Base-by-base conservation (phyloP, 2,329 filamentous ascomycete genomes). In the Coleophoma eucalyptorum region DNA sequence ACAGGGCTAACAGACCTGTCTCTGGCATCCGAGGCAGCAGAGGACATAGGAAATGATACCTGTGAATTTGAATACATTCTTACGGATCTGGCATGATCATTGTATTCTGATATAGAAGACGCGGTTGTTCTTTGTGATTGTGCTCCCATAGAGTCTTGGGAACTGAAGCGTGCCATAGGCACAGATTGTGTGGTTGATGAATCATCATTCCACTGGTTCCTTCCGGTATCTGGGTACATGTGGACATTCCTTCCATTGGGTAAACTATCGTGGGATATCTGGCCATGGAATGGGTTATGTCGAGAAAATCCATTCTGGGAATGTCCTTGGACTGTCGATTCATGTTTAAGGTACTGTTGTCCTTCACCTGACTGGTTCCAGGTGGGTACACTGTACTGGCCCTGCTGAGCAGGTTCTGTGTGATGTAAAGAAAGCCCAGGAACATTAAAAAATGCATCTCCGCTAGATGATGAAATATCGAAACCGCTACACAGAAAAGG, bases 301-400 rank as follows among this genome's bases (percentile, higher is more conserved):
- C 64, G 58, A 58, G 55, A 49, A 60, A 60, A 60, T 61, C 61
- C 62, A 56, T 58, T 56, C 21, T 59, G 60, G 54, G 53, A 37
- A 56, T 53, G 34, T 60, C 55, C 57, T 45, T 58, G 55, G 53
- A 55, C 53, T 53, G 53, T 44, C 50, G 59, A 48, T 46, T 58
- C 59, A 47, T 57, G 59, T 49, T 61, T 55, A 41, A 61, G 64
- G 63, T 67, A 63, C 64, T 66, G 64, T 65, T 55, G 52, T 50
- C 58, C 64, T 62, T 64, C 62, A 61, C 52, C 54, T 53, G 52
- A 55, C 47, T 49, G 52, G 49, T 55, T 60, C 64, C 63, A 65
- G 59, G 53, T 52, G 46, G 56, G 49, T 62, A 55, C 62, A 57
- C 58, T 66, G 57, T 61, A 54, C 54, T 64, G 55, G 48, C 62